These are phyloP conservation scores for Polychytrium aggregatum DNA, from an alignment of 192 early-diverging fungal genomes.

Conservation along the genomic window DNA sequence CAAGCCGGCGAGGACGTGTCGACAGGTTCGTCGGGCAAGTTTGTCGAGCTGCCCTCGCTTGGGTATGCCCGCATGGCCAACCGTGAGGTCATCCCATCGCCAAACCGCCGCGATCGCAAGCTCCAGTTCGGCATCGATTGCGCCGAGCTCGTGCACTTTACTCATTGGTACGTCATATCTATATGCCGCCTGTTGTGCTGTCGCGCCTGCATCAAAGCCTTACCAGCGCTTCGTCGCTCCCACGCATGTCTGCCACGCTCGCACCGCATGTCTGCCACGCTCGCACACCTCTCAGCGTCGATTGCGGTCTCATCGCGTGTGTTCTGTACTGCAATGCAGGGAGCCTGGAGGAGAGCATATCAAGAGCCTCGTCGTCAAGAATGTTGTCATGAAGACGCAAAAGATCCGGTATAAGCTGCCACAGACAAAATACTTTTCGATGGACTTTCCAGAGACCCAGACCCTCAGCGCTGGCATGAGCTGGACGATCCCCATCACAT, in stretches of 20 bases:
- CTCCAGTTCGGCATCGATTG: slow-evolving; percentile 42
- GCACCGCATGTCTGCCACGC: no score
- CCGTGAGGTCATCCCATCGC: slow-evolving; percentile 12
- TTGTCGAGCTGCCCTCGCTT: no score
- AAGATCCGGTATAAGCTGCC: slow-evolving; percentile 50
- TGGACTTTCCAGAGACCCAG: slow-evolving; percentile 47
- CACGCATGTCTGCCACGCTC: not conserved
- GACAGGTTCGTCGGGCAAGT: no score
- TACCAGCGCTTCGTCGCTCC: not conserved
- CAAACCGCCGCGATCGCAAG: slow-evolving; percentile 18
- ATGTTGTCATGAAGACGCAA: slow-evolving; percentile 51
- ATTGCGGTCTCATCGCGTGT: not conserved
- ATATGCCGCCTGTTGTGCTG: not conserved
- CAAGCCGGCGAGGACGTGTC: no score
- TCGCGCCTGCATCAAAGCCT: not conserved
- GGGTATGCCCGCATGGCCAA: no score
- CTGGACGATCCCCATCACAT: slow-evolving; percentile 45
- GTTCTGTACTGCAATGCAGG: slow-evolving; percentile 14
- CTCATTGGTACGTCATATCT: slow-evolving; percentile 24
- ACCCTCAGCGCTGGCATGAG: slow-evolving; percentile 49
- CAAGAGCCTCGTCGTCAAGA: slow-evolving; percentile 37
- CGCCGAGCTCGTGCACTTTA: slow-evolving; percentile 38
- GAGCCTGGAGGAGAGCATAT: slow-evolving; percentile 47
- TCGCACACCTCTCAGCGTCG: not conserved
- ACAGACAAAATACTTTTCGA: slow-evolving; percentile 43